phyloP scores from a whole-genome alignment of 2,329 filamentous ascomycete species.

The Phialemoniopsis sp. region DNA sequence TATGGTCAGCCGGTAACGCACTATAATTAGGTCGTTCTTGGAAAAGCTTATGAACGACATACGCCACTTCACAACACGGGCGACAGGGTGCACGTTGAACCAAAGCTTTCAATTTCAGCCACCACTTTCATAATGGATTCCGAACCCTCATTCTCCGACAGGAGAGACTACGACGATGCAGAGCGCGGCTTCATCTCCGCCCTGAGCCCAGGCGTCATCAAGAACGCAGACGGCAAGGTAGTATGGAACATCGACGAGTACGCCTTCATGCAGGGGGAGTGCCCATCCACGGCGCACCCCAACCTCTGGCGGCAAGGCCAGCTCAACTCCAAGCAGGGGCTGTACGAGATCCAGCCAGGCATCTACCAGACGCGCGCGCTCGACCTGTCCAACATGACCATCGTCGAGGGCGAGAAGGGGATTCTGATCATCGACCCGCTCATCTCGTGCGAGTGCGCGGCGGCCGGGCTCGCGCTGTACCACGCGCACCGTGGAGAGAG shows the following conservation, averaged over 20 bases:
- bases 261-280: conserved; percentile 19
- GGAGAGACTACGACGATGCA: conserved; percentile 12
- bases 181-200: conserved; percentile 8
- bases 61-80: too few species aligned
- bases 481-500: conserved; percentile 14
- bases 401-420: conserved; percentile 28
- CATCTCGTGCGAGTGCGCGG: conserved; percentile 26
- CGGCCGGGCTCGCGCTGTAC: conserved; percentile 27
- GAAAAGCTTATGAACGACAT: too few species aligned
- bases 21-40: too few species aligned
- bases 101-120: too few species aligned
- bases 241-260: conserved; percentile 25
- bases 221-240: conserved; percentile 5
- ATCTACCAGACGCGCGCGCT: conserved; percentile 35
- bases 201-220: conserved; percentile 7
- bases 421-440: conserved; percentile 33
- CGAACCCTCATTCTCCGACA: conserved; percentile 8
- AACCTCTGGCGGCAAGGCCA: conserved; percentile 29
- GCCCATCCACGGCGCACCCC: conserved; percentile 19
- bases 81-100: too few species aligned
- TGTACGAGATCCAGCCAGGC: conserved; percentile 25
- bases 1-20: too few species aligned
- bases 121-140: too few species aligned
- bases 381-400: conserved; percentile 34
- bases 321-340: conserved; percentile 21